Conservation (phyloP, 371 early-diverging fungal species). For the Apophysomyces elegans region DNA sequence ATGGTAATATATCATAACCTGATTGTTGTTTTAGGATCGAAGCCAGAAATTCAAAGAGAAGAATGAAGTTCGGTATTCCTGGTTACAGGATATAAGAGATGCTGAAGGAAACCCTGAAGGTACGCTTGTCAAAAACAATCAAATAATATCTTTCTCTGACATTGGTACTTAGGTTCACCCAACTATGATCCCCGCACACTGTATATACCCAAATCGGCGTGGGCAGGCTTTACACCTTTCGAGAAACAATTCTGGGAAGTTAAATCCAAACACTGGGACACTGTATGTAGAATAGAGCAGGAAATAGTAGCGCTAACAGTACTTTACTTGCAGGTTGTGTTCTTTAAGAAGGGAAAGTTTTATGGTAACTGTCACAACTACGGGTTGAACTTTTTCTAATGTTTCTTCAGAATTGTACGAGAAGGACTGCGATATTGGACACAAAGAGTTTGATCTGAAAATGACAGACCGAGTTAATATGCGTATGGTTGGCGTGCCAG, state of each 20-base stretch:
- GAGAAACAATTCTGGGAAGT: constrained; percentile 99
- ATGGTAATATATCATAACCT: constrained; percentile 15
- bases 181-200: constrained; percentile 97
- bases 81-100: constrained; percentile 87
- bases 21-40: constrained; percentile 38
- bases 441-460: constrained; percentile 96
- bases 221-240: constrained; percentile 93
- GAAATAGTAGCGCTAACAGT: too few species aligned
- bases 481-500: constrained; percentile 99
- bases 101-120: constrained; percentile 67
- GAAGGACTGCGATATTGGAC: constrained; percentile 99
- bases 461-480: constrained; percentile 98
- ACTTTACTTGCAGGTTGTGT: constrained; percentile 66
- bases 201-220: constrained; percentile 81
- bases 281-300: constrained; percentile 50
- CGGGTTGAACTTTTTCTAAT: not conserved
- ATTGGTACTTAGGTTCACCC: constrained; percentile 53
- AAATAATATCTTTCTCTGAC: too few species aligned
- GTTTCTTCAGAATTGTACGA: constrained; percentile 92
- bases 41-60: constrained; percentile 75
- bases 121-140: constrained; percentile 15
- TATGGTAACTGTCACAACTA: constrained; percentile 62
- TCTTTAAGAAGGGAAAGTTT: constrained; percentile 99
- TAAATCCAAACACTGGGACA: constrained; percentile 95
- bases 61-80: constrained; percentile 85